Conservation (phyloP, 2,329 filamentous ascomycete species). For the Chaetoscypha palmicola region DNA sequence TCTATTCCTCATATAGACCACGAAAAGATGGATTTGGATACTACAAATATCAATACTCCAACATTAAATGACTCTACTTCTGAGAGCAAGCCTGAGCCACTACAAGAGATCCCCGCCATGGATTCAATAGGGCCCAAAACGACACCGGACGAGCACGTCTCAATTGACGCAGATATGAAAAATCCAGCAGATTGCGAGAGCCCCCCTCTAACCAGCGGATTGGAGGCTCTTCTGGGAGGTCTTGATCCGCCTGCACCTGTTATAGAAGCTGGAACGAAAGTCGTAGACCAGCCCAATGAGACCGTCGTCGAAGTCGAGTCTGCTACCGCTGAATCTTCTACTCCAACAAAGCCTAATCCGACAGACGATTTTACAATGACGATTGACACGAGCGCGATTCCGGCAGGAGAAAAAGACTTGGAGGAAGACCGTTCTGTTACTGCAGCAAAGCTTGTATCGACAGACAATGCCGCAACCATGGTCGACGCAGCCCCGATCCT, state of each 20-base stretch:
- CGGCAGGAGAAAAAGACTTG: background rate
- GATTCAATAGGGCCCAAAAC: too few relatives aligned
- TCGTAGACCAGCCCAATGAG: background rate
- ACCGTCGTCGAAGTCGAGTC: background rate
- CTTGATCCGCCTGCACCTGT: slow-evolving; percentile 12
- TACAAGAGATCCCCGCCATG: too few relatives aligned
- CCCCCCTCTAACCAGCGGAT: slow-evolving; percentile 23
- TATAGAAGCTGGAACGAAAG: background rate
- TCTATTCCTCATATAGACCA: slow-evolving; percentile 14
- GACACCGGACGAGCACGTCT: background rate
- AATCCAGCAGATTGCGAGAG: slow-evolving; percentile 1
- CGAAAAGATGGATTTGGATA: slow-evolving; percentile 15
- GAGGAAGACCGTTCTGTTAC: background rate
- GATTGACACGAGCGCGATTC: background rate
- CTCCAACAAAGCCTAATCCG: background rate
- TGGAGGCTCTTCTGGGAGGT: slow-evolving; percentile 27
- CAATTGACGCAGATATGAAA: background rate
- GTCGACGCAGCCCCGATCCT: background rate
- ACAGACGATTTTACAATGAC: background rate
- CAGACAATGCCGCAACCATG: too few relatives aligned
- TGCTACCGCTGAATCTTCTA: background rate
- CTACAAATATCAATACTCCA: slow-evolving; percentile 6
- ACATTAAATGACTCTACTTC: too few relatives aligned
- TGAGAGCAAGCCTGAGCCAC: too few relatives aligned
- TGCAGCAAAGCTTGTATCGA: background rate